Evolutionary conservation across 495 filamentous ascomycete genomes (phyloP).

Genomic region (Durotheca rogersii): DNA sequence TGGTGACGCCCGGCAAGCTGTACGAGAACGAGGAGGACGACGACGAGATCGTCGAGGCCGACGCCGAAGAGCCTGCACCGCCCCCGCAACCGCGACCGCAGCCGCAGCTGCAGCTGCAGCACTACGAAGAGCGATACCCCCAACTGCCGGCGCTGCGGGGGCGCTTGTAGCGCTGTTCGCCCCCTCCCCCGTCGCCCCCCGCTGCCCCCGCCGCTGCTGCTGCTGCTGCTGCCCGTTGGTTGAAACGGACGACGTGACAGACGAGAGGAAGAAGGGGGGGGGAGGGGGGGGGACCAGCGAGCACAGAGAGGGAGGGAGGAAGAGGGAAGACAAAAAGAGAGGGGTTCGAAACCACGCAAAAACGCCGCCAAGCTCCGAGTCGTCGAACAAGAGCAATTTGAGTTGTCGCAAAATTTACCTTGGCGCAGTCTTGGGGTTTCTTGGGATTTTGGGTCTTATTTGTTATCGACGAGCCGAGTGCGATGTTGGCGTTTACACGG

Average conservation of each 20-base stretch:
- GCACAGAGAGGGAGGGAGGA: not conserved
- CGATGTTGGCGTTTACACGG: not conserved
- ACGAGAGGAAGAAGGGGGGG: not conserved
- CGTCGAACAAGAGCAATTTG: slow-evolving; percentile 13
- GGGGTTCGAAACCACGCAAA: slow-evolving; percentile 11
- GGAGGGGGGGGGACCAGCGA: not conserved
- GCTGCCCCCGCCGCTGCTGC: not conserved
- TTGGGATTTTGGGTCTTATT: slow-evolving; percentile 5
- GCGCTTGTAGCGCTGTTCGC: not conserved
- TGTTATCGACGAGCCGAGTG: slow-evolving; percentile 7
- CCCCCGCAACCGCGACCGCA: not conserved
- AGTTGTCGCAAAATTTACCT: slow-evolving; percentile 13
- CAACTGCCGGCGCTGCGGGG: not conserved
- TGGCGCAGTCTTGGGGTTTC: slow-evolving; percentile 21
- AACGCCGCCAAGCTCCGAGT: slow-evolving; percentile 9
- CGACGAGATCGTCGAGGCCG: slow-evolving; percentile 36
- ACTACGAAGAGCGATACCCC: too few relatives aligned
- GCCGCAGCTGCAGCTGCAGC: too few relatives aligned
- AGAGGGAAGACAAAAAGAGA: not conserved
- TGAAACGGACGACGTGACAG: not conserved
- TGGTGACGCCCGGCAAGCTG: slow-evolving; percentile 36
- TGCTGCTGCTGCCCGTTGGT: slow-evolving; percentile 5
- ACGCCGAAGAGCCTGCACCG: slow-evolving; percentile 4
- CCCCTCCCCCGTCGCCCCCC: too few relatives aligned
- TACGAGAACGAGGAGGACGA: slow-evolving; percentile 42